These are phyloP conservation scores for Exsudoporus frostii DNA, from an alignment of 768 basidiomycete genomes.

Conservation along the genomic window DNA sequence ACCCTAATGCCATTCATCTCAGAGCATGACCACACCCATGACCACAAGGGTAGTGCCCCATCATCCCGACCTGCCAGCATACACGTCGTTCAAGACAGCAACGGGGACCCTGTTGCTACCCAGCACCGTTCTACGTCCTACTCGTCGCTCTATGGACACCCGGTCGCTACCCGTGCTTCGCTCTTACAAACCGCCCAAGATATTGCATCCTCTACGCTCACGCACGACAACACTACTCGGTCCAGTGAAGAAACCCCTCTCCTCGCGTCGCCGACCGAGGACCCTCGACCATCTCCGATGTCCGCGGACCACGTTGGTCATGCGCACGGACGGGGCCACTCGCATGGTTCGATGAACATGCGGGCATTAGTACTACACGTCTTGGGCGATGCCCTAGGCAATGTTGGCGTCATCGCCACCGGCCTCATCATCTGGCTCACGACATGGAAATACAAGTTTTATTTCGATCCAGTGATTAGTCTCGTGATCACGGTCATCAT, in stretches of 20 bases:
- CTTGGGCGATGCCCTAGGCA: conserved; percentile 94
- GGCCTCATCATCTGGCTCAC: conserved; percentile 94
- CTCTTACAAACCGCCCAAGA: conserved; percentile 84
- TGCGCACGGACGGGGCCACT: conserved; percentile 33
- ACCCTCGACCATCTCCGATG: conserved; percentile 7
- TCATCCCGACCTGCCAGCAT: conserved; percentile 41
- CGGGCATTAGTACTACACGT: conserved; percentile 93
- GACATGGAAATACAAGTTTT: conserved; percentile 80
- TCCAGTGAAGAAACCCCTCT: conserved; percentile 47
- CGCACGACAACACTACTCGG: conserved; percentile 5
- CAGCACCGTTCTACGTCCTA: conserved; percentile 43
- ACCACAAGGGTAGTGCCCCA: conserved; percentile 38
- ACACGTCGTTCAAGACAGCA: conserved; percentile 9
- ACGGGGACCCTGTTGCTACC: conserved; percentile 23
- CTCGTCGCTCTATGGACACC: conserved; percentile 71
- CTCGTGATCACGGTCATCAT: conserved; percentile 95
- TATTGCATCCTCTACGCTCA: conserved; percentile 44
- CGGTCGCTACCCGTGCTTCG: conserved; percentile 66
- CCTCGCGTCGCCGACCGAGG: conserved; percentile 19
- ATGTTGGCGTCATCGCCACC: conserved; percentile 95
- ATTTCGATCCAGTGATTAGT: conserved; percentile 91
- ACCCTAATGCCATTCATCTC: conserved; percentile 7
- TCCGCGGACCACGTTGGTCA: conserved; percentile 14
- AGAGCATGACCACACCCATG: conserved; percentile 68
- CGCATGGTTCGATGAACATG: conserved; percentile 93